These are phyloP conservation scores for Suillus hirtellus DNA, from an alignment of 768 basidiomycete species.

Conservation along the genomic window DNA sequence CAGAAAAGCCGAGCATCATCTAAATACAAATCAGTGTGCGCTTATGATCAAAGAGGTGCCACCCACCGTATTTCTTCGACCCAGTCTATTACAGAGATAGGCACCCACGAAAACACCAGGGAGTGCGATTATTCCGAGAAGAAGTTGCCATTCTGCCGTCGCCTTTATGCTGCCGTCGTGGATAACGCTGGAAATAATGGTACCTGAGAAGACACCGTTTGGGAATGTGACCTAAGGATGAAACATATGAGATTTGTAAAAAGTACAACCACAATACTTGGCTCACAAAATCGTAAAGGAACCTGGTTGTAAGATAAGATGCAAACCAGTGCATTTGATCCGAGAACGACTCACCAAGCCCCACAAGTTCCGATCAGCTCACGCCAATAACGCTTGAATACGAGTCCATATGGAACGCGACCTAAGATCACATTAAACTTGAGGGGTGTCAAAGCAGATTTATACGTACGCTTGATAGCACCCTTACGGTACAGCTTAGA, in stretches of 20 bases:
- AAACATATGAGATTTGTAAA: slow-evolving; percentile 5
- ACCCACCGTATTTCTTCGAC: slow-evolving; percentile 57
- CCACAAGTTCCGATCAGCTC: slow-evolving; percentile 70
- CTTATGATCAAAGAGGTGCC: neutral
- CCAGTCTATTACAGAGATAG: slow-evolving; percentile 51
- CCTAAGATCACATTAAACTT: slow-evolving; percentile 32
- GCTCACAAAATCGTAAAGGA: slow-evolving; percentile 66
- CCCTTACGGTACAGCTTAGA: slow-evolving; percentile 61
- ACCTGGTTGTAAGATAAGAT: slow-evolving; percentile 40
- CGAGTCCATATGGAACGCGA: slow-evolving; percentile 60
- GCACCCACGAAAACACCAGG: slow-evolving; percentile 60
- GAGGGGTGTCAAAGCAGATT: neutral
- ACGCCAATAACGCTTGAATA: slow-evolving; percentile 65
- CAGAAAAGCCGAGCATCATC: slow-evolving; percentile 71
- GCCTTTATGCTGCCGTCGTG: slow-evolving; percentile 52
- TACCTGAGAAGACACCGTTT: slow-evolving; percentile 67
- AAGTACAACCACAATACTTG: neutral
- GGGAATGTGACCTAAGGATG: slow-evolving; percentile 62
- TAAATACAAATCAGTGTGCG: slow-evolving; percentile 23
- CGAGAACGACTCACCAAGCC: slow-evolving; percentile 51
- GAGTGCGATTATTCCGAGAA: slow-evolving; percentile 59
- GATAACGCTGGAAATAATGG: slow-evolving; percentile 69
- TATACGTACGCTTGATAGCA: slow-evolving; percentile 57
- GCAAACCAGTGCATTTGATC: neutral
- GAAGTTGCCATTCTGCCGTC: slow-evolving; percentile 71